A percentile compares a stretch with the other conserved stretches of the same genome.
Conservation (phyloP, 805 yeast species). For the Saccharomycopsis sp. region DNA sequence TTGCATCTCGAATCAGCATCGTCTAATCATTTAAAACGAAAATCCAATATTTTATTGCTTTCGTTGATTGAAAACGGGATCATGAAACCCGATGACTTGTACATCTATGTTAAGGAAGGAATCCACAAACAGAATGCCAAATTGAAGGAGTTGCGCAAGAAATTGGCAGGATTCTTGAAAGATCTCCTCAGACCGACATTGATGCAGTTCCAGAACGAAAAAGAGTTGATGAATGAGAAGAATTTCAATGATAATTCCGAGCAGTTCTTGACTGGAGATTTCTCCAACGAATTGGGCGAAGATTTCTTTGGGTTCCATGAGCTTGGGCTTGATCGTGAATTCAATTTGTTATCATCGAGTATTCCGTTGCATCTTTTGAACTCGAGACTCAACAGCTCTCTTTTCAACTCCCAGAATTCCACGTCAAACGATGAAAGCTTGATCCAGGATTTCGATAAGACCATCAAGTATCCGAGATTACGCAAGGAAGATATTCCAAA, state of each 20-base stretch:
- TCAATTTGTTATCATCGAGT: conserved; percentile 73
- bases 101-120: conserved; percentile 66
- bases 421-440: conserved; percentile 41
- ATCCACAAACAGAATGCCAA: conserved; percentile 62
- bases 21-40: conserved; percentile 27
- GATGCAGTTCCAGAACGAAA: conserved; percentile 28
- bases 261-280: conserved; percentile 91
- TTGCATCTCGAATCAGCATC: conserved; percentile 60
- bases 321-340: conserved; percentile 87
- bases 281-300: conserved; percentile 88
- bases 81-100: conserved; percentile 67
- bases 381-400: conserved; percentile 60
- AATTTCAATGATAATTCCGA: conserved; percentile 87
- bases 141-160: conserved; percentile 58
- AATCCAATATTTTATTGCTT: conserved; percentile 48
- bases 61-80: conserved; percentile 83
- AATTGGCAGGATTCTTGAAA: conserved; percentile 65
- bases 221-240: conserved; percentile 60
- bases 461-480: conserved; percentile 46
- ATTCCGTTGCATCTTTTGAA: conserved; percentile 88
- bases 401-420: conserved; percentile 36
- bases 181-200: conserved; percentile 76
- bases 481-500: conserved; percentile 42
- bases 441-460: conserved; percentile 56
- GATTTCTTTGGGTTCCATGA: conserved; percentile 97